Evolutionary conservation across 2,329 filamentous ascomycete species (phyloP), one percentile per base, ranked within the genome.

Genomic region (Xylariaceae sp.): DNA sequence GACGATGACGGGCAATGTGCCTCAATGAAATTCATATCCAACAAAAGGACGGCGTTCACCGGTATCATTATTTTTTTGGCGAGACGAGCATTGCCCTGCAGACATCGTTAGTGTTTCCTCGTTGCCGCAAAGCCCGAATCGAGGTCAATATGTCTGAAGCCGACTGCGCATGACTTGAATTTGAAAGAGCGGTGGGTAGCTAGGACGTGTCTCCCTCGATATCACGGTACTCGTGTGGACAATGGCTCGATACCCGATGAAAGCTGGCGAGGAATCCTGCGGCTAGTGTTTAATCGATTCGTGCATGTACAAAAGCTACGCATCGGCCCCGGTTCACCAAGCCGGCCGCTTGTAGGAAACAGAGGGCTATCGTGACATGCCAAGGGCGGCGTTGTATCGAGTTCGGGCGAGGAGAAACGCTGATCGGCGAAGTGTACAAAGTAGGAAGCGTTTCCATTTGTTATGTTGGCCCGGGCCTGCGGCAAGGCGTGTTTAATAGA

Each of bases 1-100:
- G 45, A 49, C 44, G 43, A 56, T 36, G 51, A 56, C 40, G 50
- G 35, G 44, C 38, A 44, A 52, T 52, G 45, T 51, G 51, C 47
- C 43, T 53, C 43, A 50, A 54, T 42, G 43, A 51, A n/a, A 45
- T 49, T 46, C 42, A 57, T 53, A 53, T 47, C 50, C 46, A 51
- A 38, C 31, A 52, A 51, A 52, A 32, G 46, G 48, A 38, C 38
- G 53, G 55, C 50, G 52, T 56, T 58, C 32, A 28, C 6, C 40
- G 51, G 50, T 38, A 40, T 53, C 44, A n/a, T n/a, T n/a, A n/a
- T n/a, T 37, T 37, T 38, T 41, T 36, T 38, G 43, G 36, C 47
- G 41, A 43, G 40, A 46, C 40, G 39, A 44, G 43, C 43, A 48
- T 46, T 16, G 39, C 36, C 35, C 37, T 40, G 36, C 34, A 33